Conservation (phyloP, 208 protist species). For the Leishmania mexicana region DNA sequence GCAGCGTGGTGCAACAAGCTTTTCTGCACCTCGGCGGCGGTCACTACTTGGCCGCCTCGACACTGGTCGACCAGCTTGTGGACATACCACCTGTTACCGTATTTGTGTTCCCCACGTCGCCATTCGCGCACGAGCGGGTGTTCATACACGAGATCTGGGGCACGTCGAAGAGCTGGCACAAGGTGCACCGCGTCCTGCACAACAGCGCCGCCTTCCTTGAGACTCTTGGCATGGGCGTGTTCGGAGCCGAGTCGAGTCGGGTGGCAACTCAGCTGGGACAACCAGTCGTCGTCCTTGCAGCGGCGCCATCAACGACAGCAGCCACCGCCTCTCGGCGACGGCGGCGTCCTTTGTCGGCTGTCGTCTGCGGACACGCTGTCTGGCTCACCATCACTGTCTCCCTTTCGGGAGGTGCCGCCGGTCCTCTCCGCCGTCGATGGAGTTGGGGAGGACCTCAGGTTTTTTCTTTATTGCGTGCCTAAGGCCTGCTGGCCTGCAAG, state of each 20-base stretch:
- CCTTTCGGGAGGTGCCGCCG: background rate
- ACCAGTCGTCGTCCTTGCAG: background rate
- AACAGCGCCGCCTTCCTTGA: slow-evolving; percentile 24
- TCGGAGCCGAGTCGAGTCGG: slow-evolving; percentile 32
- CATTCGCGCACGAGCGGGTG: slow-evolving; percentile 17
- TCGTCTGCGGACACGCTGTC: background rate
- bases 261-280: slow-evolving; percentile 22
- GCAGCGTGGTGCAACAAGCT: slow-evolving; percentile 13
- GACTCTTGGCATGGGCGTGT: slow-evolving; percentile 5
- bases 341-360: background rate
- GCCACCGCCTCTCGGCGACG: background rate
- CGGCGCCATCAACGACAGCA: background rate
- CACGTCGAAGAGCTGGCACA: background rate
- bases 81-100: background rate
- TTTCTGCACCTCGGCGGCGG: slow-evolving; percentile 24
- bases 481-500: slow-evolving; percentile 33
- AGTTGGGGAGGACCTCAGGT: slow-evolving; percentile 10
- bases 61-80: slow-evolving; percentile 10
- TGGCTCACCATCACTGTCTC: background rate
- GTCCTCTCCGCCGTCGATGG: background rate
- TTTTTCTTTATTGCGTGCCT: slow-evolving; percentile 38
- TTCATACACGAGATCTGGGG: background rate
- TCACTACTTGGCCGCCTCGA: slow-evolving; percentile 13
- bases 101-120: slow-evolving; percentile 6
- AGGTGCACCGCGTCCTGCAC: background rate